Evolutionary conservation across 1,284 basidiomycete species (phyloP), one percentile per base, ranked within the genome.

Genomic region (Boletus semigastroideus): DNA sequence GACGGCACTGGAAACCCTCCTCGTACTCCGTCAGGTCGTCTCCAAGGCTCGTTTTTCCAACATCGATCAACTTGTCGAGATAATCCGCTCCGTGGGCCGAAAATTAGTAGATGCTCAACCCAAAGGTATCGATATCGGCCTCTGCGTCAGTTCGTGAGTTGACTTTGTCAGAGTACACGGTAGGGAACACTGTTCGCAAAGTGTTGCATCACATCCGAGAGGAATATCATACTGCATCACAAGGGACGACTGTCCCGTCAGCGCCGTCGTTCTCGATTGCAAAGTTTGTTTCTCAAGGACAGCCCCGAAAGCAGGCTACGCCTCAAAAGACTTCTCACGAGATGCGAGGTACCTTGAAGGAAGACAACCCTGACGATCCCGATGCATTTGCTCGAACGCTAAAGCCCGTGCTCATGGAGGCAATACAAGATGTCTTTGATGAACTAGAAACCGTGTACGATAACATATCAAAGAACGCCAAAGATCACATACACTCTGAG

Each of bases 401-500:
- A 41, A 90, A 87, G 67, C 87, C 88, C 4, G 85, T 90, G 1
- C 75, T 95, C 45, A 92, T 94, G 78, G 90, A 93, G 70, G 93
- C 91, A 2, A 92, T 96, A 52, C 88, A 94, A 63, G 92, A 98
- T 67, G 89, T 98, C 14, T 79, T 98, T 43, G 94, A 97, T 61
- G 97, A 99, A 70, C 76, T 99, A 44, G 96, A 98, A 69, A 94
- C 92, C 4, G 95, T 96, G 1, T 94, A 97, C 64, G 92, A 96
- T 59, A 95, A 90, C 66, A 88, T 99, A 12, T 92, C 93, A 5
- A 96, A 93, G 73, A 93, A 92, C 56, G 93, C 95, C 2, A 90
- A 86, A 68, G 94, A 98, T 70, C 96, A 99, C 69, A 92, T 99
- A 56, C 95, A 98, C 71, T 93, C 93, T 11, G 94, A 97, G 93